These are phyloP conservation scores for Aspergillus ochraceoroseus DNA, from an alignment of 2,329 filamentous ascomycete species.

Conservation along the genomic window DNA sequence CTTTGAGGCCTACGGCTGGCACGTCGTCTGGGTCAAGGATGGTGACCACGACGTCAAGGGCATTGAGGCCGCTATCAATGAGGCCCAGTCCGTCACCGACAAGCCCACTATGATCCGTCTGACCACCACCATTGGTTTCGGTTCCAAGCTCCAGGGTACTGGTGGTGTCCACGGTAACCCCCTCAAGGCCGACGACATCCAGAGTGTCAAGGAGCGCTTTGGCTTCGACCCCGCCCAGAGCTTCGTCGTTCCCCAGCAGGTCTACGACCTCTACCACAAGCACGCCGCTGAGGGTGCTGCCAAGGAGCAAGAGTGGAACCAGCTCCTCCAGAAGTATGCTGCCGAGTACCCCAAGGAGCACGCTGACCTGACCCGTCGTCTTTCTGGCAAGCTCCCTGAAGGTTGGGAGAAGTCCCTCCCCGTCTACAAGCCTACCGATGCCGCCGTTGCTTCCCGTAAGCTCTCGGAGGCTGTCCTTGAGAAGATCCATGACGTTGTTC, in stretches of 20 bases:
- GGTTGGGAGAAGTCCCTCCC: conserved; percentile 95
- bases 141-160: conserved; percentile 87
- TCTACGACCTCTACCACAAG: conserved; percentile 87
- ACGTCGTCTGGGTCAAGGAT: conserved; percentile 75
- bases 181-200: conserved; percentile 88
- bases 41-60: conserved; percentile 81
- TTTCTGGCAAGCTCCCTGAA: conserved; percentile 78
- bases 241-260: conserved; percentile 89
- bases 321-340: conserved; percentile 81
- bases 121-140: conserved; percentile 94
- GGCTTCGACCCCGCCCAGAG: conserved; percentile 92
- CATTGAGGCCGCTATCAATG: conserved; percentile 83
- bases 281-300: conserved; percentile 80
- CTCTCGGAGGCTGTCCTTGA: conserved; percentile 89
- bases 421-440: conserved; percentile 78
- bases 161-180: conserved; percentile 94
- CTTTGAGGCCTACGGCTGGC: conserved; percentile 97
- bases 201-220: conserved; percentile 90
- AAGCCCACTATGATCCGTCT: conserved; percentile 98
- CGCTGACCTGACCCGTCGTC: conserved; percentile 74
- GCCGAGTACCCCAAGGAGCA: conserved; percentile 71
- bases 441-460: conserved; percentile 88
- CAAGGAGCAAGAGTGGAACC: conserved; percentile 90
- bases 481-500: conserved; percentile 76
- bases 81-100: conserved; percentile 81